Evolutionary conservation across 1,284 basidiomycete species (phyloP), one percentile per base, ranked within the genome.

Genomic region (Moesziomyces parantarcticus): DNA sequence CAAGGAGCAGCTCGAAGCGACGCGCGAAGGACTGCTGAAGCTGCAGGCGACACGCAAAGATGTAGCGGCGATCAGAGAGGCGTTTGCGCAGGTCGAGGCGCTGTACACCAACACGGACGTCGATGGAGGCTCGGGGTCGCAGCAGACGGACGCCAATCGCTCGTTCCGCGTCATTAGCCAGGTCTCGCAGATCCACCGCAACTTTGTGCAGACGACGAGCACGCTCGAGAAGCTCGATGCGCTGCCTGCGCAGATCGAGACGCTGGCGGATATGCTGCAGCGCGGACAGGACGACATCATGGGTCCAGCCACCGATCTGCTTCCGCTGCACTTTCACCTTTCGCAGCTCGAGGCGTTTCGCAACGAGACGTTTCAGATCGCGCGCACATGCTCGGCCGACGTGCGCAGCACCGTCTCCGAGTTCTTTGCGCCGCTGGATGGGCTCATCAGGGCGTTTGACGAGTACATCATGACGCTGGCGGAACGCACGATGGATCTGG

Each of bases 101-200:
- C 87, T 91, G 3, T 81, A 73, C 40, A 69, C 54, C 25, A 71
- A 59, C 36, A 48, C 55, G 20, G 69, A 67, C 9, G 51, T 49
- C 10, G 62, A 60, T 4, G 65, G 53, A 9, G 58, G 56, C 4
- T 59, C 71, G 3, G 40, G 58, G 42, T 55, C 57, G 20, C 50
- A 54, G 26, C 61, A 69, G 43, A 40, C 66, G 6, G 59, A 66
- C n/a, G 77, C 73, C 42, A 67, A 63, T 26, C 54, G 61, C 9
- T 76, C 76, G 29, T 82, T 82, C 55, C 53, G 73, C 11, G 56
- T 76, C 48, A 82, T 81, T 62, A 77, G 75, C 56, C 72, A 83
- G 92, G 93, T 98, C 6, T 98, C 96, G 20, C 90, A 92, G 86
- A 92, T 98, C 1, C 96, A 99, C 83, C 89, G 95, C 14, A 95